A percentile compares a stretch with the other conserved stretches of the same genome.
phyloP scores from a whole-genome alignment of 352 stramenopile species.

The Pythium oligandrum region DNA sequence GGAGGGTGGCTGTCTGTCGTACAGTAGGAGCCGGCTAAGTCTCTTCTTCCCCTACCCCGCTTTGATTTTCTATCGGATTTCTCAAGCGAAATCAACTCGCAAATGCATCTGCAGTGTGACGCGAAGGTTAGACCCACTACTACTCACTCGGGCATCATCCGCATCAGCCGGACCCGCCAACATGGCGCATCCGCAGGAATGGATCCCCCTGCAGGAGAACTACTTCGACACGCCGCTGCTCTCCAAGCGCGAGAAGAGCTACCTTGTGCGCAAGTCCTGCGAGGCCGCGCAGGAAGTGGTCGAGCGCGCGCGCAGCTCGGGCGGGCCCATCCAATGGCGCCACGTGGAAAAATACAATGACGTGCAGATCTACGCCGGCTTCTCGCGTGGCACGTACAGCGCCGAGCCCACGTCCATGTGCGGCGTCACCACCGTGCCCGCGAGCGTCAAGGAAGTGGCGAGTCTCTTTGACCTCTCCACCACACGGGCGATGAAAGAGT shows the following conservation, averaged over 20 bases:
- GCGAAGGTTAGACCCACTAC: neutral
- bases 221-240: slow-evolving; percentile 70
- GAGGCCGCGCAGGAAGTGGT: slow-evolving; percentile 77
- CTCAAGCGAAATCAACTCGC: too few relatives aligned
- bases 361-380: slow-evolving; percentile 72
- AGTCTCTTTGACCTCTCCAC: slow-evolving; percentile 63
- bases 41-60: neutral
- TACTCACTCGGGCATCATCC: neutral
- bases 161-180: neutral
- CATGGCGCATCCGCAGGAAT: slow-evolving; percentile 14
- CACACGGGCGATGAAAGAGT: slow-evolving; percentile 70
- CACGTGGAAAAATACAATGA: slow-evolving; percentile 73
- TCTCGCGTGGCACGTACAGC: slow-evolving; percentile 32
- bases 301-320: slow-evolving; percentile 52
- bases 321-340: slow-evolving; percentile 65
- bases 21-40: neutral
- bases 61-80: too few relatives aligned
- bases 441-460: slow-evolving; percentile 66
- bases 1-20: too few relatives aligned
- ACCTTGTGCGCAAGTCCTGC: slow-evolving; percentile 78
- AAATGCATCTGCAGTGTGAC: neutral
- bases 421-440: slow-evolving; percentile 69
- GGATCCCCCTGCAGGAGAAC: slow-evolving; percentile 71
- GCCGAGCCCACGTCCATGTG: slow-evolving; percentile 55
- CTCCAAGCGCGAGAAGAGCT: slow-evolving; percentile 56